Evolutionary conservation across 208 protist species (phyloP), one percentile per base, ranked within the genome.

Genomic region (Trypanosoma rangeli): DNA sequence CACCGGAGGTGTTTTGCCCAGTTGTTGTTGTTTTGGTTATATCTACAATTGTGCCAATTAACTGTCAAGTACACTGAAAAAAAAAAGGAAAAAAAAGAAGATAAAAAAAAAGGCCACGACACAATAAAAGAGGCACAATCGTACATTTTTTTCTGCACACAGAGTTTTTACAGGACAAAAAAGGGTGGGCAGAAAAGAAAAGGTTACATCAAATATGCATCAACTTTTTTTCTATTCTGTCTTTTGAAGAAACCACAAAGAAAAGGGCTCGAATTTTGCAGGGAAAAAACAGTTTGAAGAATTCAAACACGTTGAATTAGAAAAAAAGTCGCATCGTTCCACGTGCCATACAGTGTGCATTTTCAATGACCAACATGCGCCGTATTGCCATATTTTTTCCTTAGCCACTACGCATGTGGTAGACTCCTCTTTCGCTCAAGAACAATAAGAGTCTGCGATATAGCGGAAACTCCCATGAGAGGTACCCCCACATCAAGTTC

Each of bases 401-500:
- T 42, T 13, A 10, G 10, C 46, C 20, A 3, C 13, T 33, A 56
- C 16, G 26, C 5, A 56, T 24, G 52, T 12, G 42, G 2, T 46
- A 55, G 24, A 22, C 39, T 57, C 3, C 26, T 39, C 35, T 67
- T 67, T 46, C 49, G 44, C 24, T 29, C 62, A 35, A 67, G 48
- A 24, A 74, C n/a, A 46, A 8, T 7, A 68, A 76, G 62, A 64
- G 56, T 39, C 24, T 29, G 44, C 64, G 60, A 64, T 35, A 76
- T 59, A 33, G 18, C 31, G n/a, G 62, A 64, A 13, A 9, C 18
- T 28, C 29, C n/a, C 18, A 65, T 33, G 18, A 73, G 28, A 33
- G 22, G 22, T 0, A 55, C 57, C 37, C 84, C 80, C 20, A 86
- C 49, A 24, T 77, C 64, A 54, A 94, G 82, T 65, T 87, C 84